phyloP scores from a whole-genome alignment of 495 filamentous ascomycete species.

The Penicillium mononematosum region DNA sequence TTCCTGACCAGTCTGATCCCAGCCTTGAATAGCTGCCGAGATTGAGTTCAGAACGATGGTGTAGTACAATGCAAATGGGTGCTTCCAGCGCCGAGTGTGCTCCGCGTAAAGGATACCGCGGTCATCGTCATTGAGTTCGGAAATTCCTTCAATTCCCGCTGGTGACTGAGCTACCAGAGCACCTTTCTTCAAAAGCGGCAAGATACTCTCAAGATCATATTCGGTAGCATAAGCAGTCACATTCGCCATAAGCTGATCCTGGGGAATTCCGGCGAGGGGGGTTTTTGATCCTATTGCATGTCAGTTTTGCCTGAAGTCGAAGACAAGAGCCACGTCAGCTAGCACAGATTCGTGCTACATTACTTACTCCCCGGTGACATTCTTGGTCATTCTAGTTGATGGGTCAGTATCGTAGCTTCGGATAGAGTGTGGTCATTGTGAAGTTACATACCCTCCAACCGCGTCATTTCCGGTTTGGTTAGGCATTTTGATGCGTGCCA shows the following conservation, averaged over 20 bases:
- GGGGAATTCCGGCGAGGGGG: slow-evolving; percentile 56
- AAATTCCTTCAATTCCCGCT: slow-evolving; percentile 49
- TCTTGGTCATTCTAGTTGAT: slow-evolving; percentile 17
- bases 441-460: slow-evolving; percentile 17
- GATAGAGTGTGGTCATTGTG: background rate
- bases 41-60: slow-evolving; percentile 70
- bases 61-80: slow-evolving; percentile 60
- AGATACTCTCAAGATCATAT: slow-evolving; percentile 50
- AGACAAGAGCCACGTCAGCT: background rate
- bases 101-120: slow-evolving; percentile 55
- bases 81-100: slow-evolving; percentile 61
- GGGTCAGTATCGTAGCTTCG: background rate
- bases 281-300: slow-evolving; percentile 49
- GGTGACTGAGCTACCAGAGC: slow-evolving; percentile 69
- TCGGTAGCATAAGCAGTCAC: slow-evolving; percentile 56
- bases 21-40: slow-evolving; percentile 65
- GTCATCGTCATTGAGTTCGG: slow-evolving; percentile 56
- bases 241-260: slow-evolving; percentile 49
- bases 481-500: background rate
- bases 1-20: slow-evolving; percentile 59
- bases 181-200: slow-evolving; percentile 54
- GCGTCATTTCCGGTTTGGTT: background rate
- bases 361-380: slow-evolving; percentile 24
- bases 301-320: background rate
- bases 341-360: background rate